Evolutionary conservation across 805 yeast genomes (phyloP).

Genomic region (Nakazawaea pomicola): DNA sequence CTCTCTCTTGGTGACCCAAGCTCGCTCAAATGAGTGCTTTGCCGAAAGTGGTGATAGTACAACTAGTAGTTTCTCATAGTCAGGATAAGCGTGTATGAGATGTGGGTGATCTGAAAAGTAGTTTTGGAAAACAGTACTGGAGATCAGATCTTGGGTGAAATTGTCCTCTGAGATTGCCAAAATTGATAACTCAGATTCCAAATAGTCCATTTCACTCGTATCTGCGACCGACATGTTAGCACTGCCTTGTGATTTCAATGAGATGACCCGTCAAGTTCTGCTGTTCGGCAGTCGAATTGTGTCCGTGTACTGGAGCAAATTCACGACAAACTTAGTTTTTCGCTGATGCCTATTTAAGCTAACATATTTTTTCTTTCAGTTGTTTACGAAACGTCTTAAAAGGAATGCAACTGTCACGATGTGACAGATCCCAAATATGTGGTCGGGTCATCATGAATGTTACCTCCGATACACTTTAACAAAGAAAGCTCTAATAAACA

Average conservation of each 20-base stretch:
- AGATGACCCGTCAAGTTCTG: too few species aligned
- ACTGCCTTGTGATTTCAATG: background rate
- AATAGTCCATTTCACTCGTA: conserved; percentile 8
- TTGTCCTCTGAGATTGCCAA: background rate
- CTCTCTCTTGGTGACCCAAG: conserved; percentile 70
- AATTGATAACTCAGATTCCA: conserved; percentile 9
- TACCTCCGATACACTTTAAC: too few species aligned
- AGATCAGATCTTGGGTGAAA: background rate
- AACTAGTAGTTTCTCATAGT: conserved; percentile 48
- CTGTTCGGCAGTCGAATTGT: too few species aligned
- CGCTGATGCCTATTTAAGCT: too few species aligned
- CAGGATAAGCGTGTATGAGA: conserved; percentile 19
- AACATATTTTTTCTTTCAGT: too few species aligned
- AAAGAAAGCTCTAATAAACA: too few species aligned
- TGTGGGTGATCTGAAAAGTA: background rate
- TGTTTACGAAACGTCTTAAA: too few species aligned
- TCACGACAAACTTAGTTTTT: too few species aligned
- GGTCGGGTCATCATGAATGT: too few species aligned
- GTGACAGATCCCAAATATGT: too few species aligned
- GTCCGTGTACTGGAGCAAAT: too few species aligned
- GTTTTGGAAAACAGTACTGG: conserved; percentile 1
- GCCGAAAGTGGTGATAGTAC: conserved; percentile 66
- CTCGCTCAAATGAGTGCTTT: conserved; percentile 67
- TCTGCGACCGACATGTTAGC: conserved; percentile 5
- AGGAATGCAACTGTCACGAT: too few species aligned